Evolutionary conservation across 495 filamentous ascomycete genomes (phyloP).

Genomic region (Penicillium bovifimosum): DNA sequence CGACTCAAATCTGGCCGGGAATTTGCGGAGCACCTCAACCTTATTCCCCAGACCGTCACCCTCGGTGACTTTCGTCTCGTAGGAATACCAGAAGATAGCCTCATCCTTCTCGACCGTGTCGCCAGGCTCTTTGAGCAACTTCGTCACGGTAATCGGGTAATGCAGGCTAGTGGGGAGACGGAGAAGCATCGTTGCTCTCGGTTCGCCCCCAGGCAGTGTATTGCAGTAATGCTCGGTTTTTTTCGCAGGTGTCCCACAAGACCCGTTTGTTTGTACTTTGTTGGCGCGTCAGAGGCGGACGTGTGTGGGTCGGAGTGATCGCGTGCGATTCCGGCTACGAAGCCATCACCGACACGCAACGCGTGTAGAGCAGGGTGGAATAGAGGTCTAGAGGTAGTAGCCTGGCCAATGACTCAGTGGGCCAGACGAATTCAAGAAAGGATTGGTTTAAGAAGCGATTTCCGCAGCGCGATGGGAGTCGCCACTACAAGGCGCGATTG

Average conservation of each 20-base stretch:
- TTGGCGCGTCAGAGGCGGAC: constrained; percentile 5
- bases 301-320: constrained; percentile 17
- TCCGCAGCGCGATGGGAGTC: constrained; percentile 7
- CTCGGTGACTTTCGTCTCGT: constrained; percentile 68
- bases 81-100: constrained; percentile 76
- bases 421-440: neutral
- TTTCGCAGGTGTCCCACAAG: neutral
- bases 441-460: neutral
- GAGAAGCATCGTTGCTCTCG: constrained; percentile 43
- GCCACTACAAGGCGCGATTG: constrained; percentile 15
- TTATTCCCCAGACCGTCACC: constrained; percentile 63
- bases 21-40: constrained; percentile 62
- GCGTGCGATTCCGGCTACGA: constrained; percentile 28
- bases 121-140: constrained; percentile 69
- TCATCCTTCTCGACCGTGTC: constrained; percentile 71
- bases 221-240: constrained; percentile 6
- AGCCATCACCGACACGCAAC: constrained; percentile 34
- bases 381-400: neutral
- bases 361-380: constrained; percentile 8
- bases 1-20: constrained; percentile 72
- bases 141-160: constrained; percentile 92
- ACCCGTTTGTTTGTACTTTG: neutral
- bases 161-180: constrained; percentile 56
- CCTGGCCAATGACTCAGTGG: neutral
- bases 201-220: constrained; percentile 17